Percentiles rank a stretch among this genome's conserved stretches.
phyloP scores from a whole-genome alignment of 1,284 basidiomycete species.

The Acaromyces ingoldii region DNA sequence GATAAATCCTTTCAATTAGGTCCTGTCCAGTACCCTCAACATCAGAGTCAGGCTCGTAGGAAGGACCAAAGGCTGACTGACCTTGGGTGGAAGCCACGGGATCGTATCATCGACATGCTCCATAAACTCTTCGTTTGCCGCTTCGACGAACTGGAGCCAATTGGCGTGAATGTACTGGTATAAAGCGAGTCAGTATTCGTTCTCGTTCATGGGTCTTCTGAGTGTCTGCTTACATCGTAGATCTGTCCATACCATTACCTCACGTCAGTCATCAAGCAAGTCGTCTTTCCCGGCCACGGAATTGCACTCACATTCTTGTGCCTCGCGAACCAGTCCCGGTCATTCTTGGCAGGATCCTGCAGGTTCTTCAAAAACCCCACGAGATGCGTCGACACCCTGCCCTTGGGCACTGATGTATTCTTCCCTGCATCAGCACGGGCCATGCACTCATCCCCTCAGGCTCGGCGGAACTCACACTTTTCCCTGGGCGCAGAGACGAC shows the following conservation, averaged over 20 bases:
- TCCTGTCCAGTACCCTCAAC: background rate
- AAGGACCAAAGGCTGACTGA: no score
- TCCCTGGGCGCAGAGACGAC: slow-evolving; percentile 1
- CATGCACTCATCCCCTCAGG: background rate
- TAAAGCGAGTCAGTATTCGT: no score
- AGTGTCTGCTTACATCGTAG: background rate
- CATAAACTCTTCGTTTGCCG: slow-evolving; percentile 31
- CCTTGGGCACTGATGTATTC: background rate
- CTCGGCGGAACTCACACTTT: background rate
- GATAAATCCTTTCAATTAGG: slow-evolving; percentile 48
- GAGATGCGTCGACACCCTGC: background rate
- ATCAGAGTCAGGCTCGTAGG: background rate
- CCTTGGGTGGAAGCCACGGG: slow-evolving; percentile 4
- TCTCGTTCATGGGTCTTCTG: no score
- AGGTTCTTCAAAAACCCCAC: slow-evolving; percentile 5
- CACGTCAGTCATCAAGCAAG: background rate
- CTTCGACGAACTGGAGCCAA: slow-evolving; percentile 11
- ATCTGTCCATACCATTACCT: background rate
- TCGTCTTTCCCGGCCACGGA: no score
- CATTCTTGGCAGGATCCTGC: slow-evolving; percentile 6
- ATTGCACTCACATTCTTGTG: slow-evolving; percentile 8
- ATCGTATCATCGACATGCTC: slow-evolving; percentile 25
- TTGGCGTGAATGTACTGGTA: background rate
- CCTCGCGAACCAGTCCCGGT: slow-evolving; percentile 9
- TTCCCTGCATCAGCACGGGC: background rate